Evolutionary conservation across 176 grass and related monocot species (phyloP).

Genomic region (Olyra latifolia): DNA sequence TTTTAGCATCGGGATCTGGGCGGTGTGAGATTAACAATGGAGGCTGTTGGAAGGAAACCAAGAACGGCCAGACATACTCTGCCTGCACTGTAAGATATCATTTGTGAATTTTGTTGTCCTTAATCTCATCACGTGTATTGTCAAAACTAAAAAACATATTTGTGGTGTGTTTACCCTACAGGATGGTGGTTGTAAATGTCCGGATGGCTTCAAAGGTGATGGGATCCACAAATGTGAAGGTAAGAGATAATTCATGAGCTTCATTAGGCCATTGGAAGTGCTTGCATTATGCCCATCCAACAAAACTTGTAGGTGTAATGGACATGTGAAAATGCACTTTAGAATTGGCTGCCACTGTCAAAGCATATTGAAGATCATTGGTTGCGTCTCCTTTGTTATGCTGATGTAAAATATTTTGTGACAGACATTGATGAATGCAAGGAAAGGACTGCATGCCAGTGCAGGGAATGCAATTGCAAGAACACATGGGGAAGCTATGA

Average conservation of each 20-base stretch:
- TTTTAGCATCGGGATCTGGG: conserved; percentile 77
- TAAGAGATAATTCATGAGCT: conserved; percentile 22
- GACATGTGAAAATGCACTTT: conserved; percentile 2
- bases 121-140: neutral
- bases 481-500: conserved; percentile 69
- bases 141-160: conserved; percentile 2
- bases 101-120: neutral
- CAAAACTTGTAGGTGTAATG: neutral
- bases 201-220: conserved; percentile 80
- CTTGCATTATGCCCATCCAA: neutral
- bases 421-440: conserved; percentile 97
- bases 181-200: conserved; percentile 91
- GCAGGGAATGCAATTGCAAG: conserved; percentile 76
- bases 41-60: conserved; percentile 90
- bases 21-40: conserved; percentile 91
- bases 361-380: neutral
- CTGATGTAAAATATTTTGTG: conserved; percentile 28
- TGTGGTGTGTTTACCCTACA: conserved; percentile 39
- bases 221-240: conserved; percentile 81
- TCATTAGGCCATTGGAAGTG: neutral
- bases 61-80: conserved; percentile 59
- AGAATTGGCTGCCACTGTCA: neutral
- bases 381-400: neutral
- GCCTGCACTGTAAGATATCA: conserved; percentile 76
- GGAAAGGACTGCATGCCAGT: conserved; percentile 77